Conservation (phyloP, 2,329 filamentous ascomycete species). For the Cytospora piceae region DNA sequence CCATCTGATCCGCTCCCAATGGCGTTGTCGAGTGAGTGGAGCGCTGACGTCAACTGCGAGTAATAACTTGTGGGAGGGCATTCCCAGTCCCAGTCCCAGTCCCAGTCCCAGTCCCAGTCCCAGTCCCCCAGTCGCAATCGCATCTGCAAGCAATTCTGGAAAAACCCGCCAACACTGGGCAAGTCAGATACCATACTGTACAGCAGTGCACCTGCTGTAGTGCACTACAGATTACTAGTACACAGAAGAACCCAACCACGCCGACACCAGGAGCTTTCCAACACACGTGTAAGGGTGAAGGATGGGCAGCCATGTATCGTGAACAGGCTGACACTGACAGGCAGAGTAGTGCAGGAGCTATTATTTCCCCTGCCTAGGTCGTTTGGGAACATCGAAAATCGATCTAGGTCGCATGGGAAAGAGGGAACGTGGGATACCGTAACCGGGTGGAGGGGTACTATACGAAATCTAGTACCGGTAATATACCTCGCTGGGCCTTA, state of each 20-base stretch:
- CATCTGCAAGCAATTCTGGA: neutral
- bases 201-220: too few relatives aligned
- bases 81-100: neutral
- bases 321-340: neutral
- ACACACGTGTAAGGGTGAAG: neutral
- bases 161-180: neutral
- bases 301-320: neutral
- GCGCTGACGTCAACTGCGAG: neutral
- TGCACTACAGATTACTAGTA: neutral
- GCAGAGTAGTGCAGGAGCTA: neutral
- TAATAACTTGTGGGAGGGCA: neutral
- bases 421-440: conserved; percentile 19
- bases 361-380: neutral
- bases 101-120: neutral
- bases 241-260: neutral
- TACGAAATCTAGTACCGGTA: neutral
- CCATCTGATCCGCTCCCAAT: neutral
- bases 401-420: conserved; percentile 22
- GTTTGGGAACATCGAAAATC: conserved; percentile 18
- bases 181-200: too few relatives aligned
- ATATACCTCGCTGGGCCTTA: too few relatives aligned
- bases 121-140: neutral
- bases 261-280: neutral
- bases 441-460: conserved; percentile 15
- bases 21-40: neutral